Percentiles rank a stretch among this genome's conserved stretches.
phyloP scores from a whole-genome alignment of 148 eudicot species.

The Chenopodium formosanum region DNA sequence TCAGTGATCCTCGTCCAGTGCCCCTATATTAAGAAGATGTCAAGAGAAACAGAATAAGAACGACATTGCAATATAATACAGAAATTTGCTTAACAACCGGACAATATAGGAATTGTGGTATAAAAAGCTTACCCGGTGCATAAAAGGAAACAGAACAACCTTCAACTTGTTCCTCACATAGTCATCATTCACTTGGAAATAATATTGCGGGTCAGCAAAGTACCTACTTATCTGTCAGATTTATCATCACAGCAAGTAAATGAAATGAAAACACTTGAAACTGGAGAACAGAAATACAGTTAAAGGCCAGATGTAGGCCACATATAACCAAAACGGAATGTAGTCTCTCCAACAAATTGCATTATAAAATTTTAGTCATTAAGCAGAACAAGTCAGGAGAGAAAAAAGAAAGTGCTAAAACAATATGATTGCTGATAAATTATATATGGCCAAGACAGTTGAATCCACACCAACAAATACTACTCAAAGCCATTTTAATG shows the following conservation, averaged over 20 bases:
- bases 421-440: neutral
- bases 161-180: constrained; percentile 95
- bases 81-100: neutral
- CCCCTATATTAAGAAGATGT: constrained; percentile 39
- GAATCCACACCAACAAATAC: neutral
- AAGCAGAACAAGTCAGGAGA: neutral
- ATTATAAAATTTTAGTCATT: neutral
- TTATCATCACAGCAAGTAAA: constrained; percentile 2
- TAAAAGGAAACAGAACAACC: constrained; percentile 85
- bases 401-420: neutral
- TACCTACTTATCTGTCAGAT: constrained; percentile 74
- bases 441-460: neutral
- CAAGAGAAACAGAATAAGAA: neutral
- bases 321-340: neutral
- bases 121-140: constrained; percentile 75
- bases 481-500: neutral
- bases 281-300: neutral
- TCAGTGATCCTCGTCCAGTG: constrained; percentile 98
- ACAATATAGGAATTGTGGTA: constrained; percentile 2
- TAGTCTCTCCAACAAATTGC: neutral
- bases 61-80: neutral
- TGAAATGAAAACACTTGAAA: neutral
- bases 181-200: constrained; percentile 96
- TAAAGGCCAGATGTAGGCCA: neutral
- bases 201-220: constrained; percentile 90